Base-by-base conservation (phyloP, 2,329 filamentous ascomycete genomes). In the Alternaria atra region DNA sequence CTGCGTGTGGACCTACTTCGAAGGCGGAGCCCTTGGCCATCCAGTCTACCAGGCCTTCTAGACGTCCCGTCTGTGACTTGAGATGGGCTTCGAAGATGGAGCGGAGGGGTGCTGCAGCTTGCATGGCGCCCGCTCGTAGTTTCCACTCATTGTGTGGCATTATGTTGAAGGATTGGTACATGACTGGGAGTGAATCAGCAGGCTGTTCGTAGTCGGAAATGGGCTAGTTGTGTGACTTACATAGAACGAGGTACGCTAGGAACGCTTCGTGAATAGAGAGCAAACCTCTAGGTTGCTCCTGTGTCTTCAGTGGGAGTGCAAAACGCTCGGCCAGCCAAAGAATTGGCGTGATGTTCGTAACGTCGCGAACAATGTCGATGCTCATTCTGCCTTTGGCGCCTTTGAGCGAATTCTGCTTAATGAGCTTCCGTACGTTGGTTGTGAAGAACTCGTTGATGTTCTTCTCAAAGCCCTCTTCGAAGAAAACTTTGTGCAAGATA, bases 1-100 rank as follows among this genome's bases (percentile, higher is more conserved):
- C 84, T 20, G 84, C 84, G 35, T 83, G 80, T 4, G 82, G 80
- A 0, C 80, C 79, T 40, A 86, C 82, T 84, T 84, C 85, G 52
- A 86, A 82, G 23, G 86, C 80, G 78, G 90, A 90, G 68, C 72
- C 73, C 47, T 75, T 74, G 25, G 73, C 73, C 64, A 74, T 69
- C 72, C 71, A 74, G 55, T 74, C 71, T 7, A 92, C 87, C 5
- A 90, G 80, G 17, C 86, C 83, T 62, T 75, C 73, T 4, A 69
- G 63, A 83, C 83, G 2, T 86, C 86, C 10, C 84, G 86, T 68
- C 87, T 84, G 30, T 84, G 84, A 57, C 91, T 80, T 5, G 87
- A 85, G 77, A 88, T 94, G 6, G 84, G 88, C 78, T 89, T 90
- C 66, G 84, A 85, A 0, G 87, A 69, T 94, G 89, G 7, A 87